phyloP scores from a whole-genome alignment of 306 rosid species.

The Purshia tridentata region DNA sequence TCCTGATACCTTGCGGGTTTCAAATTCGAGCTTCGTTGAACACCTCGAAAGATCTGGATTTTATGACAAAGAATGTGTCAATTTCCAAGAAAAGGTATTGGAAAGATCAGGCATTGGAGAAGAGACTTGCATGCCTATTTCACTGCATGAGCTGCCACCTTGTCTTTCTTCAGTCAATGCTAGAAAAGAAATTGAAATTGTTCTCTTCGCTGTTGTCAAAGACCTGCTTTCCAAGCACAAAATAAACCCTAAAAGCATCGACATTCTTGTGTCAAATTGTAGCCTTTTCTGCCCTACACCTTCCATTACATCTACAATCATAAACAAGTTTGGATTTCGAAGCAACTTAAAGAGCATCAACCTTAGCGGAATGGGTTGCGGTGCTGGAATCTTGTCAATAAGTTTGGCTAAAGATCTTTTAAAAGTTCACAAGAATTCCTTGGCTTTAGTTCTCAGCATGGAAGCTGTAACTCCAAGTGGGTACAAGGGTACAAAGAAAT shows the following conservation, averaged over 20 bases:
- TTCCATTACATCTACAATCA: constrained; percentile 60
- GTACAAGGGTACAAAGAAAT: constrained; percentile 46
- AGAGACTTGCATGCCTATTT: constrained; percentile 54
- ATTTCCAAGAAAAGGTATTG: constrained; percentile 44
- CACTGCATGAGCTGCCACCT: constrained; percentile 51
- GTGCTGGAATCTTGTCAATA: constrained; percentile 66
- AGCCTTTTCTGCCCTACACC: constrained; percentile 74
- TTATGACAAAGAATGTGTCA: constrained; percentile 27
- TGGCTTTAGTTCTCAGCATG: constrained; percentile 65
- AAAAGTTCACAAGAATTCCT: constrained; percentile 52
- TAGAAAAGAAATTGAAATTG: constrained; percentile 44
- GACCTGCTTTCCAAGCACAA: constrained; percentile 53
- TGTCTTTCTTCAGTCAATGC: constrained; percentile 16
- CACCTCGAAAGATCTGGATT: constrained; percentile 4
- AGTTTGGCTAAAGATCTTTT: constrained; percentile 59
- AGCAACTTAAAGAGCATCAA: constrained; percentile 56
- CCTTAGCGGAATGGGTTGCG: constrained; percentile 77
- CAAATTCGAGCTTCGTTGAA: constrained; percentile 43
- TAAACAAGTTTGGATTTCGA: constrained; percentile 63
- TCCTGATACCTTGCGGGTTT: constrained; percentile 39
- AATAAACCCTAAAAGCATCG: constrained; percentile 58
- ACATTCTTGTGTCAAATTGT: constrained; percentile 70
- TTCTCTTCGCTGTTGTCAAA: constrained; percentile 47
- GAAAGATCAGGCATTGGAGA: constrained; percentile 64
- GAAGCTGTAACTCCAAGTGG: constrained; percentile 62